Conservation (phyloP, 306 rosid genomes). For the Clitoria ternatea region DNA sequence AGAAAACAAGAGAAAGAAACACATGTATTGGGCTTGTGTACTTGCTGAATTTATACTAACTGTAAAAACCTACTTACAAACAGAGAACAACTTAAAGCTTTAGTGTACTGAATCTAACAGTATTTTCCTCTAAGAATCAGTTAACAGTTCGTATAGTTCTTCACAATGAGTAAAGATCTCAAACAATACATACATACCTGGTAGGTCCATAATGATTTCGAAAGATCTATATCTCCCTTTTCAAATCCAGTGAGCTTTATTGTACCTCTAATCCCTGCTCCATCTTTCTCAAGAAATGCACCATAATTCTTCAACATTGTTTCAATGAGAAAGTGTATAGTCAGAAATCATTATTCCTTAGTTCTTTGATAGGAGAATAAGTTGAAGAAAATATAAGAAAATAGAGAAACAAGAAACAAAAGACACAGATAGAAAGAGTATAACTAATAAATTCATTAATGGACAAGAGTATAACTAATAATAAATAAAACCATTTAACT, state of each 20-base stretch:
- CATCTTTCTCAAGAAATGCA: constrained; percentile 88
- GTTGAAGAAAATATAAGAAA: constrained; percentile 13
- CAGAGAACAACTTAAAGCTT: neutral
- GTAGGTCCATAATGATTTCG: constrained; percentile 76
- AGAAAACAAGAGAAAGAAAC: neutral
- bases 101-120: neutral
- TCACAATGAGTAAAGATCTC: neutral
- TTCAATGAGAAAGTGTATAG: constrained; percentile 21
- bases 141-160: neutral
- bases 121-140: constrained; percentile 2
- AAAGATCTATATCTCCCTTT: constrained; percentile 72
- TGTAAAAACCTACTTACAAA: neutral
- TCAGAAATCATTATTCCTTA: constrained; percentile 17
- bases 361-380: neutral
- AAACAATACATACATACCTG: constrained; percentile 52
- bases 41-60: neutral
- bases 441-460: neutral
- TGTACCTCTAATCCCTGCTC: constrained; percentile 81
- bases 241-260: constrained; percentile 69
- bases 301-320: constrained; percentile 73
- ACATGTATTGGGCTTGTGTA: neutral
- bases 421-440: neutral
- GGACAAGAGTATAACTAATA: neutral
- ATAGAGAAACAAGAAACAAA: constrained; percentile 5
- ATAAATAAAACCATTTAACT: neutral